phyloP scores from a whole-genome alignment of 345 rosid species.

The Adansonia digitata region DNA sequence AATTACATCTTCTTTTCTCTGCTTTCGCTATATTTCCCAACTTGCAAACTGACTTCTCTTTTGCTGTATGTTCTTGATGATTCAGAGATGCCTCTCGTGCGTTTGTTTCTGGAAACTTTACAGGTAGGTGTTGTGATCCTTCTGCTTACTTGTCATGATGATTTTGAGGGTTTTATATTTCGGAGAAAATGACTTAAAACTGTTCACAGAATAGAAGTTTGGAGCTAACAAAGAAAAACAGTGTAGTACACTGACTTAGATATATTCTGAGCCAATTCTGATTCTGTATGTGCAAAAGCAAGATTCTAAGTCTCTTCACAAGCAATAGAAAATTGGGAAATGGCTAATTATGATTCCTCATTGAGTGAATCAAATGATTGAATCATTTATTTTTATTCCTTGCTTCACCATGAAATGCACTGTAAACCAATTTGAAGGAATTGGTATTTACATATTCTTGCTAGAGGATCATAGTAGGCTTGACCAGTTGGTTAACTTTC shows the following conservation, averaged over 20 bases:
- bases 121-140: constrained; percentile 45
- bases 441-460: background rate
- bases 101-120: constrained; percentile 92
- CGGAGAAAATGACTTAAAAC: background rate
- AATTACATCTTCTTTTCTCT: background rate
- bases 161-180: background rate
- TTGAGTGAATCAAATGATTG: background rate
- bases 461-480: background rate
- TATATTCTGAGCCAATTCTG: background rate
- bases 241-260: background rate
- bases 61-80: constrained; percentile 18
- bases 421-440: background rate
- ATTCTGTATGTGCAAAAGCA: background rate
- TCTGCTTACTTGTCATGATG: background rate
- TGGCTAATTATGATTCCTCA: constrained; percentile 1
- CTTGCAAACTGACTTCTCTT: constrained; percentile 18
- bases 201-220: background rate
- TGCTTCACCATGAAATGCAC: background rate
- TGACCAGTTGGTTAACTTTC: background rate
- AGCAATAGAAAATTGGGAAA: background rate
- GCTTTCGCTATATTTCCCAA: background rate
- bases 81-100: constrained; percentile 91
- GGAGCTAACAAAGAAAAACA: background rate
- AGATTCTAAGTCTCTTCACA: background rate
- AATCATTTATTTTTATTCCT: background rate